phyloP scores from a whole-genome alignment of 495 filamentous ascomycete species.

The Neurospora tetrasperma region DNA sequence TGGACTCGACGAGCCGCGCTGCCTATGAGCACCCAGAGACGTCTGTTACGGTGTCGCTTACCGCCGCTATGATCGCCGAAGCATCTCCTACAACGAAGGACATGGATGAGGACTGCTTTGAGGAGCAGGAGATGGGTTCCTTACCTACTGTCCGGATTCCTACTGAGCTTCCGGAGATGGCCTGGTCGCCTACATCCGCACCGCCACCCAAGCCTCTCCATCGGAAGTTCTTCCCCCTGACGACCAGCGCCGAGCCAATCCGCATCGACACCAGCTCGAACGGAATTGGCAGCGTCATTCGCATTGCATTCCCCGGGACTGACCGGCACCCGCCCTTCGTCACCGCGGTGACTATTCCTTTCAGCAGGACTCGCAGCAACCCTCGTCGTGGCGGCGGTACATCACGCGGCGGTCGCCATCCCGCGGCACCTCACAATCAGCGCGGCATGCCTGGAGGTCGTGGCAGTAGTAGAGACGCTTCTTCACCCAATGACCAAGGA shows the following conservation, averaged over 20 bases:
- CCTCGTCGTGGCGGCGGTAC: conserved; percentile 33
- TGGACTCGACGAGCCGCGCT: conserved; percentile 47
- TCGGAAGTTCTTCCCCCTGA: conserved; percentile 23
- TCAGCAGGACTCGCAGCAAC: conserved; percentile 34
- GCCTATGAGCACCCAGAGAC: conserved; percentile 45
- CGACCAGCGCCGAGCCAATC: conserved; percentile 31
- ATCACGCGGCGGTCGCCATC: conserved; percentile 19
- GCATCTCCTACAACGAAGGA: conserved; percentile 40
- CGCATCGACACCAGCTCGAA: conserved; percentile 28
- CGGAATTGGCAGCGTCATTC: conserved; percentile 31
- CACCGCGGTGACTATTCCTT: conserved; percentile 30
- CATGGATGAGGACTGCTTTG: conserved; percentile 71
- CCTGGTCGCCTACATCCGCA: conserved; percentile 32
- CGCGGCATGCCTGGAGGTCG: background rate
- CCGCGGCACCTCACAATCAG: conserved; percentile 15
- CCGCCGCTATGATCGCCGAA: conserved; percentile 5
- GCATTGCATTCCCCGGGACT: conserved; percentile 32
- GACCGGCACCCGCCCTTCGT: conserved; percentile 9
- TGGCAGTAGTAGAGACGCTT: conserved; percentile 11
- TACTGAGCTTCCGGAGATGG: conserved; percentile 42
- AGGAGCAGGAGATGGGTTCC: conserved; percentile 73
- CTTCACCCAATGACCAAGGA: conserved; percentile 14
- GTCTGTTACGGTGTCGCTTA: conserved; percentile 36
- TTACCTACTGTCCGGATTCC: conserved; percentile 61
- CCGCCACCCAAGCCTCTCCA: conserved; percentile 29